A percentile compares a stretch with the other conserved stretches of the same genome.
Evolutionary conservation across 2,329 filamentous ascomycete genomes (phyloP).

Genomic region (Meredithiella fracta): DNA sequence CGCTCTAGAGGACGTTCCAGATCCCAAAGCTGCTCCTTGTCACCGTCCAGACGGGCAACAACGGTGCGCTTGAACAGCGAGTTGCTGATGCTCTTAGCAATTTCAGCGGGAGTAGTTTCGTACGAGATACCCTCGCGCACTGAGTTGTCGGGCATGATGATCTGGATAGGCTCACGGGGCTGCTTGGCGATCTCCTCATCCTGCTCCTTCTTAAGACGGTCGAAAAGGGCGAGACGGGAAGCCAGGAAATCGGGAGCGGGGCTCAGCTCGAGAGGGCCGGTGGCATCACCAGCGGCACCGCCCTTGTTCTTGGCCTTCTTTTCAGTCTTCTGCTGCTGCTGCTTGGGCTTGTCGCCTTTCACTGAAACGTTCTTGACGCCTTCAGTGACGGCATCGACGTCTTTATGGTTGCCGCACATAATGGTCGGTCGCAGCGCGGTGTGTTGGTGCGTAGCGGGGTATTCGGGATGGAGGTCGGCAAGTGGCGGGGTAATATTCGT

Average conservation of each 20-base stretch:
- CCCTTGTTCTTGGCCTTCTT: slow-evolving; percentile 29
- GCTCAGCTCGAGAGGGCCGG: slow-evolving; percentile 30
- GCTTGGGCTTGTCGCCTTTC: slow-evolving; percentile 23
- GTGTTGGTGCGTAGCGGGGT: background rate
- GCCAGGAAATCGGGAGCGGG: slow-evolving; percentile 61
- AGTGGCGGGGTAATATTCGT: background rate
- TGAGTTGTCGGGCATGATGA: slow-evolving; percentile 58
- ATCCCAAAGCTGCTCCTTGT: slow-evolving; percentile 65
- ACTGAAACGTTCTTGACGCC: slow-evolving; percentile 44
- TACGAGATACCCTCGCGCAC: slow-evolving; percentile 62
- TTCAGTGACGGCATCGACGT: slow-evolving; percentile 34
- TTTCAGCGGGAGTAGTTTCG: slow-evolving; percentile 74
- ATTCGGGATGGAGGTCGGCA: background rate
- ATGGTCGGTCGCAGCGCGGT: slow-evolving; percentile 1
- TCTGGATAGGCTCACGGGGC: slow-evolving; percentile 56
- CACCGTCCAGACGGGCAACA: slow-evolving; percentile 67
- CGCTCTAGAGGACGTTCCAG: slow-evolving; percentile 77
- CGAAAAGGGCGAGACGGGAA: slow-evolving; percentile 57
- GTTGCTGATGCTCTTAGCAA: slow-evolving; percentile 68
- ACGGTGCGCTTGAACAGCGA: slow-evolving; percentile 74
- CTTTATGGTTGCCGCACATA: slow-evolving; percentile 33
- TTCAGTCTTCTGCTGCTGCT: slow-evolving; percentile 19
- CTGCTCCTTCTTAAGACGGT: slow-evolving; percentile 70
- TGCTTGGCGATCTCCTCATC: slow-evolving; percentile 58
- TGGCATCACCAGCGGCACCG: slow-evolving; percentile 22